phyloP scores from a whole-genome alignment of 164 flowering plant species.

The Malania oleifera region DNA sequence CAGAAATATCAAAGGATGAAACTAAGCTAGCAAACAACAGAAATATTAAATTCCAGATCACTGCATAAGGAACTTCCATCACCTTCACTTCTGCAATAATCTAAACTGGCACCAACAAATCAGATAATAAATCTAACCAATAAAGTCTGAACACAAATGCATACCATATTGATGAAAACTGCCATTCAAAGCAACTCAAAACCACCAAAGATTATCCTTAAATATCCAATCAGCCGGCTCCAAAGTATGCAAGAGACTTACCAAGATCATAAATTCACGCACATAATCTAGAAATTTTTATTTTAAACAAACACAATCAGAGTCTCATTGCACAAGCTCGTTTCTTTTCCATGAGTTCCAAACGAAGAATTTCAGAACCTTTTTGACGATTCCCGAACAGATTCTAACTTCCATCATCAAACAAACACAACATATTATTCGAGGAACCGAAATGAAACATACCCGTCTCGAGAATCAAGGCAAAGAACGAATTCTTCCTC shows the following conservation, averaged over 20 bases:
- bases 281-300: no score
- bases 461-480: constrained; percentile 72
- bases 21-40: background rate
- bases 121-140: background rate
- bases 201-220: no score
- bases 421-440: no score
- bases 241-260: no score
- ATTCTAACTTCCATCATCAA: background rate
- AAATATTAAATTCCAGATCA: no score
- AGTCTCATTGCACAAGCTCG: background rate
- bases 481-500: constrained; percentile 58
- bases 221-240: no score
- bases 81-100: background rate
- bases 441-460: constrained; percentile 1
- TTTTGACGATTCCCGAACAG: background rate
- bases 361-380: background rate
- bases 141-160: background rate
- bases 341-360: background rate
- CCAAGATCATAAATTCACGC: no score
- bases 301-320: no score
- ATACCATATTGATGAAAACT: background rate
- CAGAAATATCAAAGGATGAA: background rate
- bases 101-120: background rate
- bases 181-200: no score
- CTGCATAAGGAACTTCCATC: background rate